Conservation (phyloP, 768 basidiomycete species). For the Inosperma sp. region DNA sequence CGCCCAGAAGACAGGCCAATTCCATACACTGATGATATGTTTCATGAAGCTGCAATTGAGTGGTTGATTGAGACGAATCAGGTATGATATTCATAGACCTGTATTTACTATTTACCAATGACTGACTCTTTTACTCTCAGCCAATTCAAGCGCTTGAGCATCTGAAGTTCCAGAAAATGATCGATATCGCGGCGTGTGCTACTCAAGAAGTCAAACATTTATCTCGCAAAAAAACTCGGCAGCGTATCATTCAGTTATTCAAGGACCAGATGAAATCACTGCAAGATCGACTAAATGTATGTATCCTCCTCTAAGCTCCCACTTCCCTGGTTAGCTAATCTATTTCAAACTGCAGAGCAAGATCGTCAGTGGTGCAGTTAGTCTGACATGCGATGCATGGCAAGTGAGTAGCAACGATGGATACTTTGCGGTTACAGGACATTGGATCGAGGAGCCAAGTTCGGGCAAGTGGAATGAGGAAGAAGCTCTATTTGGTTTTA, state of each 20-base stretch:
- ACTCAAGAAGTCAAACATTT: not conserved
- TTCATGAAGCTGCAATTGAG: constrained; percentile 7
- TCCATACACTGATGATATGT: constrained; percentile 3
- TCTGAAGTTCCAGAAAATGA: constrained; percentile 4
- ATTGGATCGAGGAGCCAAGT: constrained; percentile 23
- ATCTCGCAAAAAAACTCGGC: not conserved
- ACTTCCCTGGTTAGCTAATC: not conserved
- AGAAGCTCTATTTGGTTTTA: constrained; percentile 27
- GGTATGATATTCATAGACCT: not conserved
- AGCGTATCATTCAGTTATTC: not conserved
- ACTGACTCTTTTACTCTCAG: not conserved
- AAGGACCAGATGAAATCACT: not conserved
- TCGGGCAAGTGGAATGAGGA: constrained; percentile 31
- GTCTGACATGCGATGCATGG: constrained; percentile 38
- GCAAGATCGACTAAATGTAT: not conserved
- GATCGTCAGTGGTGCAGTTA: constrained; percentile 17
- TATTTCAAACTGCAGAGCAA: constrained; percentile 3
- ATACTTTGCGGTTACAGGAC: constrained; percentile 19
- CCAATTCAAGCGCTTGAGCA: constrained; percentile 7
- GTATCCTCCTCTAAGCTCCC: not conserved
- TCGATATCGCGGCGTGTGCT: not conserved
- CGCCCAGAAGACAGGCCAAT: not conserved
- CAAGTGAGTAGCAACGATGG: constrained; percentile 33
- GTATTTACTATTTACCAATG: not conserved
- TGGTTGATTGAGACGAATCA: constrained; percentile 10